Evolutionary conservation across 352 stramenopile species (phyloP).

Genomic region (Pythium aphanidermatum): DNA sequence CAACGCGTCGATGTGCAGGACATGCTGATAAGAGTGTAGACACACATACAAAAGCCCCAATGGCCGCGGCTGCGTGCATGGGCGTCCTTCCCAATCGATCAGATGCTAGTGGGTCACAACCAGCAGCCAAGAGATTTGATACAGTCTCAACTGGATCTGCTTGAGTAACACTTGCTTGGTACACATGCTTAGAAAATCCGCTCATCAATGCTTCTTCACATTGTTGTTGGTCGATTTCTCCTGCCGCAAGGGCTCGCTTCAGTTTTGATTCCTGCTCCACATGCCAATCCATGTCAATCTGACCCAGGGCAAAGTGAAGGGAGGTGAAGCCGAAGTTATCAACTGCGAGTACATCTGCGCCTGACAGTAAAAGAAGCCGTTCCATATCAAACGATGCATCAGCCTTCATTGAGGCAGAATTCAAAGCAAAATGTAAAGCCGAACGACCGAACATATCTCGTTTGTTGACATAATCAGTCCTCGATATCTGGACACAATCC

Average conservation of each 20-base stretch:
- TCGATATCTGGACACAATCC: constrained; percentile 22
- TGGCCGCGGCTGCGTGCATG: constrained; percentile 60
- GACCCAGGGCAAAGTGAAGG: constrained; percentile 68
- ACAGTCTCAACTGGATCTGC: constrained; percentile 74
- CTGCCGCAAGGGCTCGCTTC: constrained; percentile 13
- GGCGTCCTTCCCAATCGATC: constrained; percentile 51
- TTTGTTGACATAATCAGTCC: constrained; percentile 38
- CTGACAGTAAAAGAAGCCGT: constrained; percentile 52
- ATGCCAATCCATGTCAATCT: constrained; percentile 69
- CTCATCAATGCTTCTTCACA: constrained; percentile 40
- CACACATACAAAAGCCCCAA: constrained; percentile 64
- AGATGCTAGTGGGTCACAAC: constrained; percentile 27
- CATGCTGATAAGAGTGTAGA: constrained; percentile 44
- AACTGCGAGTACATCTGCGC: constrained; percentile 39
- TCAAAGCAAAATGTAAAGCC: constrained; percentile 66
- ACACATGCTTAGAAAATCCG: constrained; percentile 33
- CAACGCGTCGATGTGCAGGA: no score
- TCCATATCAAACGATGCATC: constrained; percentile 76
- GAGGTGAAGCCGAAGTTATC: constrained; percentile 52
- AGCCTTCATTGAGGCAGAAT: constrained; percentile 51
- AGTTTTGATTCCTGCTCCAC: constrained; percentile 30
- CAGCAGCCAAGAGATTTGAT: constrained; percentile 51
- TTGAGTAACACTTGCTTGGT: constrained; percentile 29
- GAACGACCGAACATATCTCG: constrained; percentile 42
- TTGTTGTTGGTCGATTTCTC: constrained; percentile 28